Base-by-base conservation (phyloP, 1,284 basidiomycete genomes). In the Neotropicomus parvogracilis region DNA sequence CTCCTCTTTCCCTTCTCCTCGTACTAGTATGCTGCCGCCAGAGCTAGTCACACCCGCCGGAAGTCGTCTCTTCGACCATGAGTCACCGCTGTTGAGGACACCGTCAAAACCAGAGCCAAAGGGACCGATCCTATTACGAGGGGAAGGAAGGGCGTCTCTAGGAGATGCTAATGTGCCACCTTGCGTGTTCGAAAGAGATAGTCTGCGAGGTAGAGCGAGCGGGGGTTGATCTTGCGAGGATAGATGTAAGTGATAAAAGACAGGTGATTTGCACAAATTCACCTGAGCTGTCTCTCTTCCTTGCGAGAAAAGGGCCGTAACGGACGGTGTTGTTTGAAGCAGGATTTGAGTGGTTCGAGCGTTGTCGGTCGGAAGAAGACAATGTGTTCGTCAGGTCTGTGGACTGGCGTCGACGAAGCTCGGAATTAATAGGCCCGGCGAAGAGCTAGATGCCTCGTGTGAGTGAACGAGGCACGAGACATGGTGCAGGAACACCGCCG, bases 391-490 rank as follows among this genome's bases (percentile, higher is more conserved):
- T 71, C 57, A 79, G 75, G 68, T 89, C 86, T 39, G 74, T 78
- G 40, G 87, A 86, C 69, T 87, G 87, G 54, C 87, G 85, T 56
- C 86, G 81, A 67, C 87, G 86, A 60, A 86, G 74, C 59, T 88
- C 87, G 53, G 88, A 88, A 70, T 89, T 88, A 57, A 89, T 74
- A 56, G 85, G 74, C 37, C 83, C 79, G 56, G 81, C 70, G 64
- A 87, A 88, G 55, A 88, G 77, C 85, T 89, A 57, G 44, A 55
- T 50, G 49, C 52, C 48, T 64, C 64, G 54, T 49, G 64, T 65
- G 64, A 67, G 63, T 44, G 42, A 53, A 50, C 34, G 50, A 46
- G 32, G 24, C 37, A 39, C 14, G 31, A 41, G 33, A 57, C 49
- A 46, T 33, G 19, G 48, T 32, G 27, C 32, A 49, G 20, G 20